phyloP scores from a whole-genome alignment of 768 basidiomycete genomes.

The Mycena galopus region DNA sequence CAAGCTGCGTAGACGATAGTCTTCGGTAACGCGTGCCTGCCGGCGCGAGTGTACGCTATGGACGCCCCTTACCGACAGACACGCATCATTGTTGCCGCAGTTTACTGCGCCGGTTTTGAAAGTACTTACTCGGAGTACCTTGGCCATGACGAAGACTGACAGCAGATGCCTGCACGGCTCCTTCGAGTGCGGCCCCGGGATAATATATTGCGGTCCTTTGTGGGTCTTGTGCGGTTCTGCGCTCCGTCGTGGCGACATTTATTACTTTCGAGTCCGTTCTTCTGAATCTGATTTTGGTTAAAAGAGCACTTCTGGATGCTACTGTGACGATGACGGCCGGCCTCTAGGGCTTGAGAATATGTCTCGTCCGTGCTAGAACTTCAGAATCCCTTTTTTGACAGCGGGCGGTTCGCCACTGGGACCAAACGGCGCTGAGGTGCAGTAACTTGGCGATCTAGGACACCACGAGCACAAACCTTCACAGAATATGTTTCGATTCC shows the following conservation, averaged over 20 bases:
- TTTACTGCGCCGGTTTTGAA: neutral
- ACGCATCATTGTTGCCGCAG: neutral
- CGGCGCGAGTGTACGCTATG: neutral
- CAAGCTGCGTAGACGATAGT: slow-evolving; percentile 7
- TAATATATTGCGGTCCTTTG: neutral
- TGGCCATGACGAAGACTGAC: neutral
- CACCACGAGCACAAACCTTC: no score
- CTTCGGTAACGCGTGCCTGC: slow-evolving; percentile 3
- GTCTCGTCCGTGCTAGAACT: no score
- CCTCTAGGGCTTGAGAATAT: no score
- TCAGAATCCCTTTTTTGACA: no score
- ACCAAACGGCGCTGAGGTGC: no score
- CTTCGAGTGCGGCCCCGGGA: neutral
- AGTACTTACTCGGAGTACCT: neutral
- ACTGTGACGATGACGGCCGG: no score
- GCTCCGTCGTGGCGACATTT: neutral
- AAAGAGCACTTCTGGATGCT: no score
- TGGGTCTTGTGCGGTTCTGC: neutral
- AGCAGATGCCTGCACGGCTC: neutral
- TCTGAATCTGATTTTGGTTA: no score
- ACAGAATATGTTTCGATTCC: no score
- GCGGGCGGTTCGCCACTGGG: no score
- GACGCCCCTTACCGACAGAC: neutral
- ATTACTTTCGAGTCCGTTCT: neutral
- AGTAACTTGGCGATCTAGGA: no score